Evolutionary conservation across 2,329 filamentous ascomycete species (phyloP).

Genomic region (Geosmithia flava): DNA sequence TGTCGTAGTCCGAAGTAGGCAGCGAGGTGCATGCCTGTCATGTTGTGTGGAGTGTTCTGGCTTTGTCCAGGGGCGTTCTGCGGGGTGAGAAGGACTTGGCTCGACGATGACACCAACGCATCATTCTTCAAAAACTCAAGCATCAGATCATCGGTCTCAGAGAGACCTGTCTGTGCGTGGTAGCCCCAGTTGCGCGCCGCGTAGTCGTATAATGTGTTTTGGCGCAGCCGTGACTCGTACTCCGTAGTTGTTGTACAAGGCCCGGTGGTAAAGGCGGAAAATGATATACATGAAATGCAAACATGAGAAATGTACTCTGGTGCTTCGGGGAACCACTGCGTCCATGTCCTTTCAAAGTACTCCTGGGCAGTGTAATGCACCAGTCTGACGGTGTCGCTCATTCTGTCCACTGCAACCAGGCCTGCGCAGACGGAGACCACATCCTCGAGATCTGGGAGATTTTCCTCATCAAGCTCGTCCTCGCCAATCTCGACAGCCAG

Average conservation of each 20-base stretch:
- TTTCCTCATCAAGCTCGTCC: constrained; percentile 17
- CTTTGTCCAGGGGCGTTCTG: background rate
- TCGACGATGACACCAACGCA: background rate
- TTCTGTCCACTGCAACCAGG: constrained; percentile 24
- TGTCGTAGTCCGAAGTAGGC: constrained; percentile 1
- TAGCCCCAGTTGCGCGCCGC: constrained; percentile 1
- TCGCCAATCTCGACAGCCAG: constrained; percentile 20
- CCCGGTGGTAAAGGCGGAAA: constrained; percentile 10
- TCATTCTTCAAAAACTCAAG: background rate
- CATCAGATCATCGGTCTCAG: background rate
- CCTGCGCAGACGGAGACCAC: constrained; percentile 26
- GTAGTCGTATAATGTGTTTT: background rate
- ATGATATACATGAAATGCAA: constrained; percentile 24
- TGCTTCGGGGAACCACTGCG: constrained; percentile 13
- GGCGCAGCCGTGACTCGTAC: background rate
- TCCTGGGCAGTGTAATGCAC: constrained; percentile 33
- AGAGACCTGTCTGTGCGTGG: background rate
- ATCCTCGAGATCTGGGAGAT: constrained; percentile 17
- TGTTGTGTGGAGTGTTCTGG: background rate
- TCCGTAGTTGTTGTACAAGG: background rate
- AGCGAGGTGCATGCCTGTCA: constrained; percentile 1
- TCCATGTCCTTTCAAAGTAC: constrained; percentile 21
- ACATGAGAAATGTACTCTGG: constrained; percentile 12
- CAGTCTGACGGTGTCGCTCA: constrained; percentile 23
- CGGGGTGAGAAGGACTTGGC: background rate